Percentiles rank a stretch among this genome's conserved stretches.
phyloP scores from a whole-genome alignment of 2,329 filamentous ascomycete species.

The Arthrinium phaeospermum region DNA sequence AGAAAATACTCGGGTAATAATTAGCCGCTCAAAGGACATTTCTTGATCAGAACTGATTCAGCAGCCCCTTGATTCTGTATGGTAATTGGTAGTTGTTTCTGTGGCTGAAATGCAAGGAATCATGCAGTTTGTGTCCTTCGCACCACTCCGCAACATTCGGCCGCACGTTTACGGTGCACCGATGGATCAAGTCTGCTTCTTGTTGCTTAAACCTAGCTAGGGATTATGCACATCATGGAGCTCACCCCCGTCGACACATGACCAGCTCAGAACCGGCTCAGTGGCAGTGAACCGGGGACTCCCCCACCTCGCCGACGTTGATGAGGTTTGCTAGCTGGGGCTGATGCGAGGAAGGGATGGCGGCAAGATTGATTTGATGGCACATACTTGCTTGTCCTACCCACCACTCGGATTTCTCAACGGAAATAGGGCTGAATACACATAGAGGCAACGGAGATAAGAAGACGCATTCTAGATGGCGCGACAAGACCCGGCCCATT shows the following conservation, averaged over 20 bases:
- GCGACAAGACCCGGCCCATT: background rate
- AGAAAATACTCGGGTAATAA: background rate
- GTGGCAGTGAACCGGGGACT: background rate
- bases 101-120: slow-evolving; percentile 1
- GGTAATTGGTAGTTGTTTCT: background rate
- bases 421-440: background rate
- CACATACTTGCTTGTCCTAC: background rate
- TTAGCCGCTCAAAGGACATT: background rate
- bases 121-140: background rate
- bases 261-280: background rate
- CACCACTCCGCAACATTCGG: background rate
- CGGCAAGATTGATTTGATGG: background rate
- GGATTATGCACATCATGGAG: background rate
- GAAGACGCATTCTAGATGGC: background rate
- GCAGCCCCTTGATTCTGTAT: background rate
- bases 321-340: background rate
- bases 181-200: background rate
- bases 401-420: background rate
- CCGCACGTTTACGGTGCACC: background rate
- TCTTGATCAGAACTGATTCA: background rate
- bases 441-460: background rate
- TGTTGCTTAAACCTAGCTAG: background rate
- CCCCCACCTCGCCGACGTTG: background rate
- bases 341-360: background rate
- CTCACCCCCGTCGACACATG: background rate